A percentile compares a stretch with the other conserved stretches of the same genome.
These are phyloP conservation scores for Zoysia japonica DNA, from an alignment of 176 grass and related monocot genomes.

Conservation along the genomic window DNA sequence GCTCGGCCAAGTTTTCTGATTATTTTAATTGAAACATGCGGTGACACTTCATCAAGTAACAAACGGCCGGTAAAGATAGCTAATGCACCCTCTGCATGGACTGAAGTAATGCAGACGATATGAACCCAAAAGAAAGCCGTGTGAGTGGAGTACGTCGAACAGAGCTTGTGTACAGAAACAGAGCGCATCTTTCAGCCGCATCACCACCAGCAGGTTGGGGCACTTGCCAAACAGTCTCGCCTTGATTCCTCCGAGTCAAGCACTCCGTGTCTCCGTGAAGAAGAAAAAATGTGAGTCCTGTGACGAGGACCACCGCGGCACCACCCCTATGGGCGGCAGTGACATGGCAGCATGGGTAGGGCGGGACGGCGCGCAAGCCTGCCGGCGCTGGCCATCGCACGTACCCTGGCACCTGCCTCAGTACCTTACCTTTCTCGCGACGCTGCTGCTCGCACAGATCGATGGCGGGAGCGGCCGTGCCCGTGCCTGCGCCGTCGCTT, in stretches of 20 bases:
- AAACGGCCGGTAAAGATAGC: too few relatives aligned
- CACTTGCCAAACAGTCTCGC: neutral
- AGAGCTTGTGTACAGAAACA: neutral
- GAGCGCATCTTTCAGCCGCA: neutral
- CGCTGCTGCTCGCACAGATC: neutral
- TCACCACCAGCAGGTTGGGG: neutral
- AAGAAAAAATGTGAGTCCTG: neutral
- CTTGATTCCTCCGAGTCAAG: neutral
- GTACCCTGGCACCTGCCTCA: neutral
- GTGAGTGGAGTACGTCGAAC: neutral
- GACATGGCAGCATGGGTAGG: neutral
- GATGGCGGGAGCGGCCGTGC: neutral
- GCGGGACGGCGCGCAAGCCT: neutral
- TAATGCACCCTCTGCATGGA: too few relatives aligned
- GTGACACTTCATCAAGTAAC: too few relatives aligned
- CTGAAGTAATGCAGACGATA: too few relatives aligned
- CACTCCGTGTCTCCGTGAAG: neutral
- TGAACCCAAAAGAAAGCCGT: neutral
- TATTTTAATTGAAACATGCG: too few relatives aligned
- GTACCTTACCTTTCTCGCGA: neutral
- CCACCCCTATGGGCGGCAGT: neutral
- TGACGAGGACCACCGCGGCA: neutral
- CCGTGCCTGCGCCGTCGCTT: conserved; percentile 32
- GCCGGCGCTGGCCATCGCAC: neutral
- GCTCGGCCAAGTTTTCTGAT: too few relatives aligned